Base-by-base conservation (phyloP, 345 rosid genomes). In the Lepidium didymum region DNA sequence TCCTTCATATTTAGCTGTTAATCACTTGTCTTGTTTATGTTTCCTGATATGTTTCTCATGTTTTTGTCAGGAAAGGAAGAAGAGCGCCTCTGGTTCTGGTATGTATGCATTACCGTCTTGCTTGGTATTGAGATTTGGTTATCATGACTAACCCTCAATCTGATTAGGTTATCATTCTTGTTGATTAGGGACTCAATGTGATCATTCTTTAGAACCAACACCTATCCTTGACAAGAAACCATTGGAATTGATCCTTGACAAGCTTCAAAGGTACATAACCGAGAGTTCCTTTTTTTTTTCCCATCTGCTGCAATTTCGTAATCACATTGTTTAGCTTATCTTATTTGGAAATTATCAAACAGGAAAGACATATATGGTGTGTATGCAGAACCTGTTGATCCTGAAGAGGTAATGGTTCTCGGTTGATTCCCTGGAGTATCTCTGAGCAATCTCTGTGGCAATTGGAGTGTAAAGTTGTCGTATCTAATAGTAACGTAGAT, bases 281-380 rank as follows among this genome's bases (percentile, higher is more conserved):
- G 4, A 1, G 25, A 9, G 5, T 29, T 35, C 27, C 46, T 42
- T 15, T 64, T 12, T 8, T 4, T 42, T 19, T 58, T 7, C 5
- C 5, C n/a, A n/a, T n/a, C 13, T 47, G 35, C 6, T 19, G 19
- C 3, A 23, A 31, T 13, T 75, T 53, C n/a, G 7, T 68, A 38
- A 14, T 5, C 31, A 23, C 35, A 53, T 23, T 19, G 21, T 56
- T 65, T 64, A 53, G 18, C 74, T 82, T 56, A 58, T 43, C 77
- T 36, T 38, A 59, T 10, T 54, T 18, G 27, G 53, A 42, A 62
- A 29, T 61, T 64, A 36, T 74, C 74, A 84, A 81, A 84, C 86
- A 93, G 98, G 97, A 93, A 90, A 79, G 98, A 93, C 77, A 84
- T 80, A 0, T 93, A 90, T 67, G 98, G 98, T 31, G 98, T 93